Evolutionary conservation across 768 basidiomycete genomes (phyloP), one percentile per base, ranked within the genome.

Genomic region (Royoungia palumana): DNA sequence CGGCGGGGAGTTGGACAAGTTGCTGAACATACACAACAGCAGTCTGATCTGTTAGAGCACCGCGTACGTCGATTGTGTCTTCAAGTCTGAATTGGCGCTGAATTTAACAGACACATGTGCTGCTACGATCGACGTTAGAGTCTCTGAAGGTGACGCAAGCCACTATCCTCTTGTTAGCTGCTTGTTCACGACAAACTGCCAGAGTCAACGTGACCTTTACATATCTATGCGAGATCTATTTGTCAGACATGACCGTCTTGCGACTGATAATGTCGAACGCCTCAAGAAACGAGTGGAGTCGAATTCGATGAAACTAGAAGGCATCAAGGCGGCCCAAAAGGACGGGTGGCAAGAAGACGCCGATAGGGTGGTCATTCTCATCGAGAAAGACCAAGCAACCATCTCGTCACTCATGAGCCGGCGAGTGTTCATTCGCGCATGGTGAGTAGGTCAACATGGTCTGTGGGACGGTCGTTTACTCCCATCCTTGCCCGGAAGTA

Each of bases 321-420:
- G 76, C 1, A 76, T 89, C 49, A 83, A 85, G 46, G 70, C 75
- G 8, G 78, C 77, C 0, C 77, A 80, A 63, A 94, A 87, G 64
- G 87, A 91, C 5, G 82, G 85, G 11, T 95, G 90, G 91, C 80
- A 88, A 59, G 82, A 83, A 28, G 91, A 97, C 53, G 87, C 79
- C 4, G 94, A 97, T 54, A 82, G 81, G 56, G 67, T 90, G 35
- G 71, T 85, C 0, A 74, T 74, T 24, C 61, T 75, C 21, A 87
- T 94, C 55, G 93, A 95, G 70, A 84, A 84, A 54, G 95, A 96
- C 65, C 89, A 94, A 62, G 81, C 82, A 3, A 78, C 79, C 2
- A 94, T 97, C 56, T 77, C 80, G 19, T 77, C 81, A 6, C 79
- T 86, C 47, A 73, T 96, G 35, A 82, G 79, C 50, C 72, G 95